Evolutionary conservation across 495 filamentous ascomycete genomes (phyloP).

Genomic region (Aspergillus saccharolyticus): DNA sequence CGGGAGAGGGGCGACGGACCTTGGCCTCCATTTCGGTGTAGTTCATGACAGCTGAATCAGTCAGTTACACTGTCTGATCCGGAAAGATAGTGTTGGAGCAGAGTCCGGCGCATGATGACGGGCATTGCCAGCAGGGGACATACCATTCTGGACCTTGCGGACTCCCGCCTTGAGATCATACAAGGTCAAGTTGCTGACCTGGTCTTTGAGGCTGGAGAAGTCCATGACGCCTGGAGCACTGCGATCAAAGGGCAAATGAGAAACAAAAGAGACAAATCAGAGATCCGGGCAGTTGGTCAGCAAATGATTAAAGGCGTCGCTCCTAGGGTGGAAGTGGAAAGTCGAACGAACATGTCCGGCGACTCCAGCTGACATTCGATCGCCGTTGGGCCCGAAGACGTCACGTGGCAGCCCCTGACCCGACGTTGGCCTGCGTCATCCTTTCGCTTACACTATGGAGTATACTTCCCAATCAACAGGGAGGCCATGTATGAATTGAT

Average conservation of each 20-base stretch:
- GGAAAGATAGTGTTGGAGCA: neutral
- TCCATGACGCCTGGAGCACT: constrained; percentile 59
- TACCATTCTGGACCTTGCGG: constrained; percentile 98
- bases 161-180: constrained; percentile 98
- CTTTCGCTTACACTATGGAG: too few relatives aligned
- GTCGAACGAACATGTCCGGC: constrained; percentile 2
- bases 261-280: constrained; percentile 6
- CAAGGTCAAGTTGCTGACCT: constrained; percentile 88
- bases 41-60: constrained; percentile 85
- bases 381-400: constrained; percentile 25
- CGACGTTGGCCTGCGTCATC: neutral
- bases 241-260: constrained; percentile 12
- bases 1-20: constrained; percentile 46
- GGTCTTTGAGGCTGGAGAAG: constrained; percentile 75
- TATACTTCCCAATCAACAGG: too few relatives aligned
- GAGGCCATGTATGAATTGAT: neutral
- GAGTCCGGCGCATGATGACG: neutral
- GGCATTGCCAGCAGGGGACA: constrained; percentile 14
- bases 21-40: constrained; percentile 99
- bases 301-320: neutral
- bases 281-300: constrained; percentile 9
- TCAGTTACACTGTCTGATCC: constrained; percentile 8
- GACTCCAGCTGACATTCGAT: constrained; percentile 35
- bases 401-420: constrained; percentile 40
- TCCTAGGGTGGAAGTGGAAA: constrained; percentile 12